A percentile compares a stretch with the other conserved stretches of the same genome.
Conservation (phyloP, 768 basidiomycete species). For the Collybia sp. region DNA sequence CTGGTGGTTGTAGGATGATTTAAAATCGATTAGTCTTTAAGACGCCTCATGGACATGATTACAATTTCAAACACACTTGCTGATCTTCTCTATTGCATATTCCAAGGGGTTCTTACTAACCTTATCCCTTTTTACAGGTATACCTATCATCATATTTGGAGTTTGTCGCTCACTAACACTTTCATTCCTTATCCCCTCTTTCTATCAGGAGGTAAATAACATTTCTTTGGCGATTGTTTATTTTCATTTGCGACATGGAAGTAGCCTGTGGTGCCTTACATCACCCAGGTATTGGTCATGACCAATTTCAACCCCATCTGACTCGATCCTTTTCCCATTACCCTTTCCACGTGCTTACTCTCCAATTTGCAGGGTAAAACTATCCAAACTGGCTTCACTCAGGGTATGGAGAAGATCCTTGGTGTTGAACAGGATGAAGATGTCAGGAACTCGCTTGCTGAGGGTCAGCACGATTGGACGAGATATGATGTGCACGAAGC, state of each 20-base stretch:
- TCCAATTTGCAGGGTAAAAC: conserved; percentile 41
- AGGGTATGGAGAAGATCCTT: conserved; percentile 78
- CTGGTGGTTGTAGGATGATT: conserved; percentile 42
- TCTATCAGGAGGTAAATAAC: conserved; percentile 33
- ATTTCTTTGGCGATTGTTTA: conserved; percentile 9
- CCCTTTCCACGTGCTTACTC: conserved; percentile 3
- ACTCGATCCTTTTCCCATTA: conserved; percentile 17
- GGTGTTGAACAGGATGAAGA: conserved; percentile 38
- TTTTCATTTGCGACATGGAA: conserved; percentile 70
- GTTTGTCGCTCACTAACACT: conserved; percentile 10
- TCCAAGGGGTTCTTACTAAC: neutral
- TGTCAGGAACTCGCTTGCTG: neutral
- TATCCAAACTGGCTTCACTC: conserved; percentile 75
- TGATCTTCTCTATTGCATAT: conserved; percentile 8
- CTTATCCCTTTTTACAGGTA: conserved; percentile 14
- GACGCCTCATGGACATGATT: conserved; percentile 65
- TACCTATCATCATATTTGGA: neutral
- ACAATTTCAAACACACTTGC: conserved; percentile 26
- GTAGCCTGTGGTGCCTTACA: conserved; percentile 60
- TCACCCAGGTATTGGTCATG: conserved; percentile 54
- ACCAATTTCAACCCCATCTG: conserved; percentile 72
- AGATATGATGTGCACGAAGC: conserved; percentile 54
- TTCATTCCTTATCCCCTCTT: neutral
- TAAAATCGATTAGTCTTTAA: conserved; percentile 94
- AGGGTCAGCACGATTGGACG: conserved; percentile 5